Percentiles rank a stretch among this genome's conserved stretches.
Evolutionary conservation across 495 filamentous ascomycete genomes (phyloP).

Genomic region (Cercophora samala): DNA sequence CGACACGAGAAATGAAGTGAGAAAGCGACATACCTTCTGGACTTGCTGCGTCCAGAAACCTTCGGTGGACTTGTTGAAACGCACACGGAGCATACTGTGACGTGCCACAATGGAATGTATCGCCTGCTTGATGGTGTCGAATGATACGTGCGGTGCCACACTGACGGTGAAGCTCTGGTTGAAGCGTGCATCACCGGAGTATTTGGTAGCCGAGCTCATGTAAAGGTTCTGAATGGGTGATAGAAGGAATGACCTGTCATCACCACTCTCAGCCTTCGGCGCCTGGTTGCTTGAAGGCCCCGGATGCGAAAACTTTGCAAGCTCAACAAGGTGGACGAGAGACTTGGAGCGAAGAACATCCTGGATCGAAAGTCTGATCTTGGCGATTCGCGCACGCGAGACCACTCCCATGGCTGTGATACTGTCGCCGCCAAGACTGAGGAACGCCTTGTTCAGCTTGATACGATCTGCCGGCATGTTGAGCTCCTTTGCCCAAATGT

Average conservation of each 20-base stretch:
- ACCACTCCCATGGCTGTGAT: slow-evolving; percentile 30
- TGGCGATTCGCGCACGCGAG: slow-evolving; percentile 21
- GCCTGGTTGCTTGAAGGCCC: neutral
- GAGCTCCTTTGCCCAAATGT: slow-evolving; percentile 24
- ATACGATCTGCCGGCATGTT: slow-evolving; percentile 19
- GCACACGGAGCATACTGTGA: slow-evolving; percentile 60
- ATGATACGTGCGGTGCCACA: slow-evolving; percentile 39
- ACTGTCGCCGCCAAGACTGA: slow-evolving; percentile 29
- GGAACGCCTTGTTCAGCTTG: slow-evolving; percentile 19
- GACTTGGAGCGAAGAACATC: slow-evolving; percentile 33
- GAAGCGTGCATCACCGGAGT: slow-evolving; percentile 51
- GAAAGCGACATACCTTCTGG: slow-evolving; percentile 14
- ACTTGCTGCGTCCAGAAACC: slow-evolving; percentile 29
- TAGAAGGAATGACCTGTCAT: slow-evolving; percentile 51
- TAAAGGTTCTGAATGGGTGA: slow-evolving; percentile 60
- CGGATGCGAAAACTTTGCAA: slow-evolving; percentile 17
- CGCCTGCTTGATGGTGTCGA: slow-evolving; percentile 38
- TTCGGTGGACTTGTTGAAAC: slow-evolving; percentile 37
- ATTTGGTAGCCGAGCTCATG: slow-evolving; percentile 47
- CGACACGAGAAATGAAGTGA: slow-evolving; percentile 2
- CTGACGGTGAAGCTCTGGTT: slow-evolving; percentile 59
- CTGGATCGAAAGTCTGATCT: slow-evolving; percentile 22
- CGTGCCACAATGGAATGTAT: slow-evolving; percentile 48
- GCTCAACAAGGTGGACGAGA: slow-evolving; percentile 25
- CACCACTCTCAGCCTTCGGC: slow-evolving; percentile 27